These are phyloP conservation scores for Hypoxylon cercidicola DNA, from an alignment of 495 filamentous ascomycete genomes.

Conservation along the genomic window DNA sequence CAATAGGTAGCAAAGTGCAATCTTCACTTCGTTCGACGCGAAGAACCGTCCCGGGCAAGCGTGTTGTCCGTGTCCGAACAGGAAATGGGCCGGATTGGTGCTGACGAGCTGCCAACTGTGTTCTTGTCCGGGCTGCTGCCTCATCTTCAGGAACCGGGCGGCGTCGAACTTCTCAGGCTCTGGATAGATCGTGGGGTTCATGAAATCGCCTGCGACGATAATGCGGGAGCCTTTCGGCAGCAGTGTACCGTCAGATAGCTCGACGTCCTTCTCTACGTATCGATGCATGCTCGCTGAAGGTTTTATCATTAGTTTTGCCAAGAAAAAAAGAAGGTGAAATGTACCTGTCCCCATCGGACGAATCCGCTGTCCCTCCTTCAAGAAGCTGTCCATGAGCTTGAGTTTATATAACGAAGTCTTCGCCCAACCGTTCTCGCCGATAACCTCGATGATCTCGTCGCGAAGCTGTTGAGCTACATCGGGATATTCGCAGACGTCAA, in stretches of 20 bases:
- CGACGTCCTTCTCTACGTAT: conserved; percentile 47
- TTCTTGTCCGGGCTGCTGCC: conserved; percentile 57
- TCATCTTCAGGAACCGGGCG: conserved; percentile 58
- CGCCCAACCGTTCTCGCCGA: conserved; percentile 51
- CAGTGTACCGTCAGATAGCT: conserved; percentile 59
- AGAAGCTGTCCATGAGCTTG: conserved; percentile 61
- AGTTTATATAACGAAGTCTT: conserved; percentile 62
- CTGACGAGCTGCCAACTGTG: conserved; percentile 59
- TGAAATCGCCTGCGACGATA: conserved; percentile 47
- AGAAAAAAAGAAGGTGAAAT: conserved; percentile 19
- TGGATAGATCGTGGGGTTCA: conserved; percentile 57
- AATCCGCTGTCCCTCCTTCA: conserved; percentile 56
- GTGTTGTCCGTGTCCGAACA: conserved; percentile 63
- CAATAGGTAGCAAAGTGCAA: conserved; percentile 54
- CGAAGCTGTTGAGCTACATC: conserved; percentile 52
- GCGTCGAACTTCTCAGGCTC: conserved; percentile 57
- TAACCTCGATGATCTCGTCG: conserved; percentile 53
- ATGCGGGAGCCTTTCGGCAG: conserved; percentile 62
- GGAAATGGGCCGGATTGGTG: conserved; percentile 53
- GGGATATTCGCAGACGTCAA: conserved; percentile 53
- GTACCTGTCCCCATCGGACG: conserved; percentile 49
- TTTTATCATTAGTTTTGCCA: conserved; percentile 20
- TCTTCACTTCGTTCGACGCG: conserved; percentile 59
- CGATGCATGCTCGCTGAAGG: conserved; percentile 56
- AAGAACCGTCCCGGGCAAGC: conserved; percentile 66